Conservation (phyloP, 352 stramenopile species). For the Globisporangium sylvaticum region DNA sequence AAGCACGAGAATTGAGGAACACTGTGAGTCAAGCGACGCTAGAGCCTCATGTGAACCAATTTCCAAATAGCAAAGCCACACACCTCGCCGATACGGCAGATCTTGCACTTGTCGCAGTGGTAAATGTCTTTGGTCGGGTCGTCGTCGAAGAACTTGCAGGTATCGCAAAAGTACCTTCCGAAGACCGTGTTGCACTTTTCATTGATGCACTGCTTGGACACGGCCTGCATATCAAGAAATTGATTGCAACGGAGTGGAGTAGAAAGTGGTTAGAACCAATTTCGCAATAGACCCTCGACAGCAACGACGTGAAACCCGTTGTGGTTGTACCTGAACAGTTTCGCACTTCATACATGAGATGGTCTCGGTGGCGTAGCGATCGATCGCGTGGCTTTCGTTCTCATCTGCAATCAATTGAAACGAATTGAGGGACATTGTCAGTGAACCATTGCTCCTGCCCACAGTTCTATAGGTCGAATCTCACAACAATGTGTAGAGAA, state of each 20-base stretch:
- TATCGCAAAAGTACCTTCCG: constrained; percentile 91
- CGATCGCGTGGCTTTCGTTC: constrained; percentile 86
- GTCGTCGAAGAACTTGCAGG: constrained; percentile 97
- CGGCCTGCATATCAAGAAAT: no score
- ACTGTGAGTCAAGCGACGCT: neutral
- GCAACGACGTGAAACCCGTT: neutral
- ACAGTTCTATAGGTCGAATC: neutral
- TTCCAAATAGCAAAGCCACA: neutral
- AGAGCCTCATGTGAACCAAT: neutral
- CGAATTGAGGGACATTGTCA: neutral
- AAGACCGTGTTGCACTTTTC: constrained; percentile 75
- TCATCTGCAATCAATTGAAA: constrained; percentile 31
- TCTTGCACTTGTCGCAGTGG: constrained; percentile 98
- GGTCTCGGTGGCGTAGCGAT: constrained; percentile 92
- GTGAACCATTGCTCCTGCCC: no score
- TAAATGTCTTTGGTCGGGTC: constrained; percentile 92
- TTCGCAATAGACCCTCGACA: neutral
- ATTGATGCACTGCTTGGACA: constrained; percentile 57
- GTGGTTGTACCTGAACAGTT: constrained; percentile 50
- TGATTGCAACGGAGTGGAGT: no score
- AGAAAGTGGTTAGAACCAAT: constrained; percentile 1
- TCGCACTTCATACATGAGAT: constrained; percentile 94
- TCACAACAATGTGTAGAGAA: neutral
- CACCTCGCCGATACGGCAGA: constrained; percentile 92
- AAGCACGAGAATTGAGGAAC: neutral